phyloP scores from a whole-genome alignment of 192 early-diverging fungal genomes.

The Coemansia sp. region DNA sequence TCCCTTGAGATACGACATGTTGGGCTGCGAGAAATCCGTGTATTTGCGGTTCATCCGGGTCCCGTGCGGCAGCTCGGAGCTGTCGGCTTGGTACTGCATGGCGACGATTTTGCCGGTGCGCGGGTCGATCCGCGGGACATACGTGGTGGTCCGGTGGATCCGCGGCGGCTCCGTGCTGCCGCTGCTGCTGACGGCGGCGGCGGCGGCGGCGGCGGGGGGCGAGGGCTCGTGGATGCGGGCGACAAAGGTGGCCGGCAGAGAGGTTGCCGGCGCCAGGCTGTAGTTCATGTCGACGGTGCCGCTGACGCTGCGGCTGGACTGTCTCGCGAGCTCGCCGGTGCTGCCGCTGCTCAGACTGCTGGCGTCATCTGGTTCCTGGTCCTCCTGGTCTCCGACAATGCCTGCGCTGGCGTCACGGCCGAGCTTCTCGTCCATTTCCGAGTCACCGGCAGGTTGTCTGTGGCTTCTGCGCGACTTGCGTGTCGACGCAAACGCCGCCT shows the following conservation, averaged over 20 bases:
- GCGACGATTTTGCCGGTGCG: constrained; percentile 10
- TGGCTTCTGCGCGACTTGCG: neutral
- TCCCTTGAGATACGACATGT: constrained; percentile 27
- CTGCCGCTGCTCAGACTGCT: neutral
- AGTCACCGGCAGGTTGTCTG: neutral
- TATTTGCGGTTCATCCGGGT: constrained; percentile 29
- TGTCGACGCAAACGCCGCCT: constrained; percentile 13
- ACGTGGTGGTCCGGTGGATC: constrained; percentile 15
- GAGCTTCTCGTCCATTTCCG: neutral
- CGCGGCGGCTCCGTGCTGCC: neutral
- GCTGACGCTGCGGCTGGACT: neutral
- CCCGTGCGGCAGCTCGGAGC: constrained; percentile 35
- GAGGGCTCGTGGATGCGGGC: constrained; percentile 4
- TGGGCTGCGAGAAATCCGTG: constrained; percentile 45
- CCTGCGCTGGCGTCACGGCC: neutral
- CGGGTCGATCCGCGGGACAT: constrained; percentile 14
- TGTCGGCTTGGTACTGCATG: constrained; percentile 36
- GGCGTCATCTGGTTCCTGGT: neutral
- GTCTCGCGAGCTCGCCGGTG: neutral
- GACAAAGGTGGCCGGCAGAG: neutral
- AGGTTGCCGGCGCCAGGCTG: constrained; percentile 13
- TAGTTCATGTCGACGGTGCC: constrained; percentile 3
- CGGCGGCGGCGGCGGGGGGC: too few relatives aligned
- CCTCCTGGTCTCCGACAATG: too few relatives aligned
- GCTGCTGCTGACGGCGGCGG: neutral